These are phyloP conservation scores for Kodamaea anthophila DNA, from an alignment of 1,139 yeast species.

Conservation along the genomic window DNA sequence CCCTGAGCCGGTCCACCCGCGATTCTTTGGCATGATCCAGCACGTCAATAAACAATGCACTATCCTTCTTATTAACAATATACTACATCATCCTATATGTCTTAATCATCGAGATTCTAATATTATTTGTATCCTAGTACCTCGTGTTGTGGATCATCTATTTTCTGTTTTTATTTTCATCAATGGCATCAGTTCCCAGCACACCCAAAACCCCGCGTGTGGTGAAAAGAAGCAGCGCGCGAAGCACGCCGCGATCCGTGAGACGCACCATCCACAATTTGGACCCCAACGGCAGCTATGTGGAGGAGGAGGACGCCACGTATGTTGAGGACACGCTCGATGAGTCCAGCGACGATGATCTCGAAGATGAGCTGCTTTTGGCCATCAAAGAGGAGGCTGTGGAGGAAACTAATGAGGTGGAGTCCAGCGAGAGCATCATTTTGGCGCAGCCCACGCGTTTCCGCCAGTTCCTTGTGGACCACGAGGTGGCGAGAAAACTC, in stretches of 20 bases:
- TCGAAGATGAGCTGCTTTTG: constrained; percentile 5
- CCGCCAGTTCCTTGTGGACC: constrained; percentile 56
- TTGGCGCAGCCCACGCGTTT: constrained; percentile 16
- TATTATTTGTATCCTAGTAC: too few species aligned
- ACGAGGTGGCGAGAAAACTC: constrained; percentile 82
- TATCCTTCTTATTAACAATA: too few species aligned
- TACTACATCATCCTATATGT: too few species aligned
- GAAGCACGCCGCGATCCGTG: constrained; percentile 10
- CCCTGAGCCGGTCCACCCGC: too few species aligned
- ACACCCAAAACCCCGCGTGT: constrained; percentile 13
- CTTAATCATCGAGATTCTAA: too few species aligned
- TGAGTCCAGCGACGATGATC: constrained; percentile 6
- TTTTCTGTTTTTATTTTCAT: too few species aligned
- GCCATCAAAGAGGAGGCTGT: constrained; percentile 5
- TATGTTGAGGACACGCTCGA: constrained; percentile 23
- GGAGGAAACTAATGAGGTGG: constrained; percentile 8
- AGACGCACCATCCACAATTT: constrained; percentile 20
- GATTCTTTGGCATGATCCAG: too few species aligned
- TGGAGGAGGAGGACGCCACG: constrained; percentile 36
- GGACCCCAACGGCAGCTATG: constrained; percentile 26
- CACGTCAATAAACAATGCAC: too few species aligned
- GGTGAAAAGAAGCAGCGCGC: constrained; percentile 7
- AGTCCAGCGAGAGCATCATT: constrained; percentile 3
- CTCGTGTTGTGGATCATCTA: too few species aligned
- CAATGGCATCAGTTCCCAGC: constrained; percentile 13